Evolutionary conservation across 179 eudicot species (phyloP), one percentile per base, ranked within the genome.

Genomic region (Spergularia azorica): DNA sequence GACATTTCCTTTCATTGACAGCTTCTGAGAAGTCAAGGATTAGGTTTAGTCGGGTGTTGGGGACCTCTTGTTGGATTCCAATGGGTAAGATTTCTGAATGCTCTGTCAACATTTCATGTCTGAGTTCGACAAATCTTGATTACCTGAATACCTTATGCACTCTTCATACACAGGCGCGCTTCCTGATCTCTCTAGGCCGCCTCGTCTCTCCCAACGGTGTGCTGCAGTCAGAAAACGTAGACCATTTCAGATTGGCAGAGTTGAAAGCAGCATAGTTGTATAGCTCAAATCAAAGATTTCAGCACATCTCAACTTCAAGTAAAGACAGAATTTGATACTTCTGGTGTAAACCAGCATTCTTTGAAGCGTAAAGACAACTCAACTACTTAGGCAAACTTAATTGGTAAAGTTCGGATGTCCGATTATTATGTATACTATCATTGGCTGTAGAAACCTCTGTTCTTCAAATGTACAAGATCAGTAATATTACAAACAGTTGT

Each of bases 1-100:
- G 11, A 54, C 50, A 61, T 82, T 17, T 12, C 16, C 36, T 43
- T 14, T 32, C 26, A 67, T 26, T 68, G 43, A 61, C 88, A 95
- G 98, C 21, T 91, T 17, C 78, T 88, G 67, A 93, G 78, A 87
- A 85, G 70, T 69, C 87, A 80, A 79, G 97, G 97, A 73, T 85
- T 78, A 59, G 98, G 97, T 74, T 83, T 95, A 71, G 75, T 79
- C 9, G 95, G 97, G 16, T 91, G 93, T 76, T 93, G 98, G 98
- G 81, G 77, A 63, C 87, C 91, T 41, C 96, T 95, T 14, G 89
- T 88, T 21, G 95, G 88, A 61, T 95, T 95, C 79, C 97, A 95
- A 88, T 91, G 94, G 93, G 98, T 94, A 92, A 86, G 17, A 64
- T 46, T n/a, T 41, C 43, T 43, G n/a, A 66, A 21, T 13, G 21